Conservation (phyloP, 2,329 filamentous ascomycete genomes). For the Macrophomina pseudophaseolina region DNA sequence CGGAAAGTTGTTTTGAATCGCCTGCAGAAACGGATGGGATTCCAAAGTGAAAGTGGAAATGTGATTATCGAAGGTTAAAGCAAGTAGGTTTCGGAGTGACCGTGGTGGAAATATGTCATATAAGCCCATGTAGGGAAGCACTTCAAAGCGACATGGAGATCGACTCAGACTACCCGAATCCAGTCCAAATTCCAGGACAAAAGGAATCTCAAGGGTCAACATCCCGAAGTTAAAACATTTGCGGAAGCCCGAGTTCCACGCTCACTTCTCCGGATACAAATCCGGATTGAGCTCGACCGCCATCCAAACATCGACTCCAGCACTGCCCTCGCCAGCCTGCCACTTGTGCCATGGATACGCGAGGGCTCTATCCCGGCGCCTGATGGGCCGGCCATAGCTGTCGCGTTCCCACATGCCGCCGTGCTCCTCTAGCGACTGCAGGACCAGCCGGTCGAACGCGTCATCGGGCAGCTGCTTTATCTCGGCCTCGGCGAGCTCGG, state of each 20-base stretch:
- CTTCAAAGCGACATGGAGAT: too few relatives aligned
- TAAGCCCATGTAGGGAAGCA: too few relatives aligned
- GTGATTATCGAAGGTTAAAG: too few relatives aligned
- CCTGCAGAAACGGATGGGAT: too few relatives aligned
- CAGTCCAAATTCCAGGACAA: background rate
- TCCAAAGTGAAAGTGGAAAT: too few relatives aligned
- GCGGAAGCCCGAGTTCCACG: too few relatives aligned
- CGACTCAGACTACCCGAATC: too few relatives aligned
- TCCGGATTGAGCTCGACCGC: conserved; percentile 30
- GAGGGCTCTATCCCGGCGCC: conserved; percentile 8
- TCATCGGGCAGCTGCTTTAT: background rate
- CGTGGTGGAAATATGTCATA: too few relatives aligned
- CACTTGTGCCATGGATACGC: conserved; percentile 31
- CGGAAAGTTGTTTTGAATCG: too few relatives aligned
- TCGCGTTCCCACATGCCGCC: conserved; percentile 27
- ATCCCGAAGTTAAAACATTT: too few relatives aligned
- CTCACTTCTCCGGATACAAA: conserved; percentile 4
- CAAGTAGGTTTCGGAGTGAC: too few relatives aligned
- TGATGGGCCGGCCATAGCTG: conserved; percentile 4
- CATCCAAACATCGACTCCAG: conserved; percentile 29
- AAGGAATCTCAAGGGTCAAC: too few relatives aligned
- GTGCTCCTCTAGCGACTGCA: conserved; percentile 22
- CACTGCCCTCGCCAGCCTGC: conserved; percentile 26
- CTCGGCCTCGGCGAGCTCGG: background rate
- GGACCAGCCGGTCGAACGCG: conserved; percentile 17